These are phyloP conservation scores for Fusarium proliferatum DNA, from an alignment of 2,329 filamentous ascomycete genomes.

Conservation along the genomic window DNA sequence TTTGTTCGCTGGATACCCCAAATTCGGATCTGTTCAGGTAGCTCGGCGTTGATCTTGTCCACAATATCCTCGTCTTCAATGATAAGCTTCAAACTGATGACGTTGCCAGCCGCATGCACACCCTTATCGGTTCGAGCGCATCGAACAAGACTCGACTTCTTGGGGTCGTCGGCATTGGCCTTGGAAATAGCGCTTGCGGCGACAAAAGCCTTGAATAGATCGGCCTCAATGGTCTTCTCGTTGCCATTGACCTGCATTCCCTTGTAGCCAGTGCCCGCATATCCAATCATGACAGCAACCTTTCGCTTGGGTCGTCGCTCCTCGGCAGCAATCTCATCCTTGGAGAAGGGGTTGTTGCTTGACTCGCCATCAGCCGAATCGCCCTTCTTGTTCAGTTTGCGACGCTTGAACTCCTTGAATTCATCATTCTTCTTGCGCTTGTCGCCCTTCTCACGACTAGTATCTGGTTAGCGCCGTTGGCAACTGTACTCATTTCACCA, in stretches of 20 bases:
- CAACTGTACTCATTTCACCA: slow-evolving; percentile 24
- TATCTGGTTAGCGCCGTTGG: slow-evolving; percentile 51
- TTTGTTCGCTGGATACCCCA: slow-evolving; percentile 94
- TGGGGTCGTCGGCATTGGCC: slow-evolving; percentile 94
- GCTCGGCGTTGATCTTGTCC: slow-evolving; percentile 86
- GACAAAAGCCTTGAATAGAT: slow-evolving; percentile 92
- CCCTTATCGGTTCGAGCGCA: slow-evolving; percentile 98
- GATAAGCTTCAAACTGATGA: slow-evolving; percentile 95
- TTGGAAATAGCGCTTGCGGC: slow-evolving; percentile 94
- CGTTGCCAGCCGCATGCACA: slow-evolving; percentile 94
- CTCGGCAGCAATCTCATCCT: slow-evolving; percentile 90
- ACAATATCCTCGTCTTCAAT: slow-evolving; percentile 91
- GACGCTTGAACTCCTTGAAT: slow-evolving; percentile 56
- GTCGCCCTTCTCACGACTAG: slow-evolving; percentile 52
- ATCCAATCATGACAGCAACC: slow-evolving; percentile 94
- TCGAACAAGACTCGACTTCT: slow-evolving; percentile 92
- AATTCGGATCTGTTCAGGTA: slow-evolving; percentile 89
- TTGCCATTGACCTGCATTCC: slow-evolving; percentile 90
- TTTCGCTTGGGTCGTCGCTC: slow-evolving; percentile 92
- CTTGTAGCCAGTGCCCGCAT: slow-evolving; percentile 95
- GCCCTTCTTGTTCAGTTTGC: slow-evolving; percentile 53
- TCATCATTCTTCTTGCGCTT: slow-evolving; percentile 55
- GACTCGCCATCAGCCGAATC: slow-evolving; percentile 46
- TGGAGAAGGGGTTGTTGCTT: slow-evolving; percentile 63
- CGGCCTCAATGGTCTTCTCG: slow-evolving; percentile 95